Conservation (phyloP, 2,329 filamentous ascomycete genomes). For the Lasiodiplodia hormozganensis region DNA sequence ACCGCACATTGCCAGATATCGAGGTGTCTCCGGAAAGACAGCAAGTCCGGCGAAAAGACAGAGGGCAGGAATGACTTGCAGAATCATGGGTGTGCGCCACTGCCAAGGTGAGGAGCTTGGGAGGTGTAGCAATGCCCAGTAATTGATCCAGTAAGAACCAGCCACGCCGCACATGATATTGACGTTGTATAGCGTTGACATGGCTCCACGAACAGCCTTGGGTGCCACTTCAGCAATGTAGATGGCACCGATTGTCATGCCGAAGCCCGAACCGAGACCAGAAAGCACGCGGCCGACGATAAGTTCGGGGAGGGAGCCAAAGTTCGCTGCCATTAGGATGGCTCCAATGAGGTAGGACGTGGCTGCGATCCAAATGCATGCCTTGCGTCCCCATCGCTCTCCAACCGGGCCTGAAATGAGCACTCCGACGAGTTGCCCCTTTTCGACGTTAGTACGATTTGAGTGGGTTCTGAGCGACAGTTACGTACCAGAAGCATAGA, state of each 20-base stretch:
- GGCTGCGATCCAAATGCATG: background rate
- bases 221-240: background rate
- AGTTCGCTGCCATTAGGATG: constrained; percentile 6
- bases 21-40: constrained; percentile 7
- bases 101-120: background rate
- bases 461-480: background rate
- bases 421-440: constrained; percentile 15
- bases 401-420: constrained; percentile 8
- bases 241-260: constrained; percentile 5
- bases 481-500: constrained; percentile 10
- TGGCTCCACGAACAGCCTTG: background rate
- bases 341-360: background rate
- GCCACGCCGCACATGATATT: background rate
- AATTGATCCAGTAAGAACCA: constrained; percentile 10
- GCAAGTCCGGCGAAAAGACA: background rate
- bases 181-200: constrained; percentile 3
- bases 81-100: constrained; percentile 1
- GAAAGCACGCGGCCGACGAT: background rate
- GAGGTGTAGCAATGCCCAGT: background rate
- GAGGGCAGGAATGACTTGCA: constrained; percentile 2
- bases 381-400: background rate
- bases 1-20: constrained; percentile 4
- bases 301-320: background rate
- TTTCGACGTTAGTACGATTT: background rate
- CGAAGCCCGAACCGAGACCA: constrained; percentile 1